phyloP scores from a whole-genome alignment of 176 grass and related monocot species.

The Oryza rufipogon region DNA sequence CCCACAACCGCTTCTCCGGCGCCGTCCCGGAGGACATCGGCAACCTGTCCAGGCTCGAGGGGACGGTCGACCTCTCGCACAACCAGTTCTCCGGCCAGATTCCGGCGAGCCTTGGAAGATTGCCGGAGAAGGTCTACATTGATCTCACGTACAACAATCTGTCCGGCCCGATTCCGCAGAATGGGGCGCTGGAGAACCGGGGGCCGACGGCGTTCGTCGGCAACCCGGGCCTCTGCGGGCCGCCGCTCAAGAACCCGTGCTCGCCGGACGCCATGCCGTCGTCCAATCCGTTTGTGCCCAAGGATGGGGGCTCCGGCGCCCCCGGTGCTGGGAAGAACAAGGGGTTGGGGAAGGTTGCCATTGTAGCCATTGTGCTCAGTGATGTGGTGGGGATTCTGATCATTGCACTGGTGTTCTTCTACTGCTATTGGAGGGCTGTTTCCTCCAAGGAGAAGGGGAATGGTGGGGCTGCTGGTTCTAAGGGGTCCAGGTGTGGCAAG shows the following conservation, averaged over 20 bases:
- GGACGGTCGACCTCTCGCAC: constrained; percentile 83
- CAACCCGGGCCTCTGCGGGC: constrained; percentile 75
- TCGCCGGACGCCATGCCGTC: constrained; percentile 43
- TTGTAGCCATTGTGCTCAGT: constrained; percentile 67
- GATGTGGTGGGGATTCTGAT: constrained; percentile 73
- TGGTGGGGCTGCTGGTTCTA: constrained; percentile 21
- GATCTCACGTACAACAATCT: constrained; percentile 93
- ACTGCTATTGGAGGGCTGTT: constrained; percentile 67
- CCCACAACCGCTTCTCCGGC: constrained; percentile 70
- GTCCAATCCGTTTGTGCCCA: constrained; percentile 51
- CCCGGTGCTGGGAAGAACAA: constrained; percentile 42
- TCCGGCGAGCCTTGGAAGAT: constrained; percentile 63
- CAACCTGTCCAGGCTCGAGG: constrained; percentile 73
- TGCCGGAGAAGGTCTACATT: constrained; percentile 94
- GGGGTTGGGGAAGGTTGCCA: constrained; percentile 58
- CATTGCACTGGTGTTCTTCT: constrained; percentile 79
- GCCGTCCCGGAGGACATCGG: constrained; percentile 67
- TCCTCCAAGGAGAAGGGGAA: constrained; percentile 48
- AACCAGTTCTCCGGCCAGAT: constrained; percentile 81
- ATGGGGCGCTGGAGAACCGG: constrained; percentile 71
- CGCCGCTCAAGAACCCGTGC: constrained; percentile 78
- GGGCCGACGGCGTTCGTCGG: constrained; percentile 81
- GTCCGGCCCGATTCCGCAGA: constrained; percentile 80
- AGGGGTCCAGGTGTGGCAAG: constrained; percentile 44
- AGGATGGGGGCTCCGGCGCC: constrained; percentile 32